These are phyloP conservation scores for Steccherinum ochraceum DNA, from an alignment of 768 basidiomycete species.

Conservation along the genomic window DNA sequence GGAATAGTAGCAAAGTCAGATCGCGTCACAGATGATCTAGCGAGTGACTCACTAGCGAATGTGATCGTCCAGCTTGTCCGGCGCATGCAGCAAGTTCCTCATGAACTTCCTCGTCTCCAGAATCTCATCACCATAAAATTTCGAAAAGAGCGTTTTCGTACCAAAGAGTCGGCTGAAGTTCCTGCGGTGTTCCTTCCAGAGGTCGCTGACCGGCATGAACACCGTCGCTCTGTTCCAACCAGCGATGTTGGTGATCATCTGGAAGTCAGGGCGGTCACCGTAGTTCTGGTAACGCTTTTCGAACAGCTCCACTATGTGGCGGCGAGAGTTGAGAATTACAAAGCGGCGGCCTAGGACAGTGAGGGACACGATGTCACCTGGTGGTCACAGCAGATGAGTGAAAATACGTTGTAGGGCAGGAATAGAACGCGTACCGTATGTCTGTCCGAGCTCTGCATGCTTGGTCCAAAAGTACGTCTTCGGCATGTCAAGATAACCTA, in stretches of 20 bases:
- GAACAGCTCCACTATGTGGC: neutral
- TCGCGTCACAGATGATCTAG: no score
- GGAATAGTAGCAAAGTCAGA: no score
- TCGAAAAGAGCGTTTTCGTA: neutral
- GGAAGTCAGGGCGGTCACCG: neutral
- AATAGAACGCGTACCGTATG: conserved; percentile 6
- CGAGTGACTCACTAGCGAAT: neutral
- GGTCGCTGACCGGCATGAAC: neutral
- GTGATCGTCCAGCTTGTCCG: neutral
- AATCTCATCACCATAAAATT: neutral
- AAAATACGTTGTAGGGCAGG: no score
- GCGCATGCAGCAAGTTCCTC: neutral
- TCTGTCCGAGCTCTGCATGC: conserved; percentile 2
- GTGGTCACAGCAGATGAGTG: neutral
- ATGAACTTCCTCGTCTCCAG: neutral
- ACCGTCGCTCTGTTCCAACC: neutral
- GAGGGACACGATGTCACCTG: neutral
- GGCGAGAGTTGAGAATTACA: neutral
- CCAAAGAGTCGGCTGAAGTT: neutral
- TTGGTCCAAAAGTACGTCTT: conserved; percentile 6
- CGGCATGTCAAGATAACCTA: conserved; percentile 20
- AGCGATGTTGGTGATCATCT: neutral
- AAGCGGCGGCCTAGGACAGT: neutral
- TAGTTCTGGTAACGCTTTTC: neutral
- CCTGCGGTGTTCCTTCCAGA: neutral